Evolutionary conservation across 371 early-diverging fungal species (phyloP).

Genomic region (Rozella allomycis): DNA sequence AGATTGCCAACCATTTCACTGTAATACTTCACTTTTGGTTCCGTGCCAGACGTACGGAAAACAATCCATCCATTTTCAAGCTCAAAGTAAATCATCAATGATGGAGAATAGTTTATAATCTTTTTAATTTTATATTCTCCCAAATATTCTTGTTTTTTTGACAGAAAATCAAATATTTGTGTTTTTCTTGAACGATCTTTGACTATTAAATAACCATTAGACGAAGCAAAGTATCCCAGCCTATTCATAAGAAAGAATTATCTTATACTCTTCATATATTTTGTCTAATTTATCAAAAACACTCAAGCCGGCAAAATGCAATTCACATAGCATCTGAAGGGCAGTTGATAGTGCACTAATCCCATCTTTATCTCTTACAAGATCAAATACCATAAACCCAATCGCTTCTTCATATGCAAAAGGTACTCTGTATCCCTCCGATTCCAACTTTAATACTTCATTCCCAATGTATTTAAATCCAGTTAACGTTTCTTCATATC

Average conservation of each 20-base stretch:
- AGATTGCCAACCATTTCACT: conserved; percentile 39
- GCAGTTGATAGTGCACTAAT: conserved; percentile 10
- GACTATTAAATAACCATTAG: too few species aligned
- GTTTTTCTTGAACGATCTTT: too few species aligned
- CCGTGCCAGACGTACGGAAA: conserved; percentile 46
- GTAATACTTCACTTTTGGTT: conserved; percentile 91
- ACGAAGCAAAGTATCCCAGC: too few species aligned
- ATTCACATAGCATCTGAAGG: background rate
- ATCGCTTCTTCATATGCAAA: conserved; percentile 91
- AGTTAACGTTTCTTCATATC: conserved; percentile 71
- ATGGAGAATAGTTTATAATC: too few species aligned
- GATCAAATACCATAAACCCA: conserved; percentile 52
- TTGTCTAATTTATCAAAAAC: too few species aligned
- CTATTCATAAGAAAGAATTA: background rate
- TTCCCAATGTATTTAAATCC: conserved; percentile 93
- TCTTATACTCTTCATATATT: background rate
- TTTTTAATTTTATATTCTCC: too few species aligned
- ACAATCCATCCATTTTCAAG: background rate
- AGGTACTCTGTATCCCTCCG: conserved; percentile 35
- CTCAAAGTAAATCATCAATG: too few species aligned
- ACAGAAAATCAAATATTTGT: too few species aligned
- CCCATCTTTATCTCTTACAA: conserved; percentile 68
- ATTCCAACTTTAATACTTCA: conserved; percentile 35
- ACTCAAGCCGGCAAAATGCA: background rate
- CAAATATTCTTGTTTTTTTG: too few species aligned